phyloP scores from a whole-genome alignment of 306 rosid genomes.

The Prunus mongolica region DNA sequence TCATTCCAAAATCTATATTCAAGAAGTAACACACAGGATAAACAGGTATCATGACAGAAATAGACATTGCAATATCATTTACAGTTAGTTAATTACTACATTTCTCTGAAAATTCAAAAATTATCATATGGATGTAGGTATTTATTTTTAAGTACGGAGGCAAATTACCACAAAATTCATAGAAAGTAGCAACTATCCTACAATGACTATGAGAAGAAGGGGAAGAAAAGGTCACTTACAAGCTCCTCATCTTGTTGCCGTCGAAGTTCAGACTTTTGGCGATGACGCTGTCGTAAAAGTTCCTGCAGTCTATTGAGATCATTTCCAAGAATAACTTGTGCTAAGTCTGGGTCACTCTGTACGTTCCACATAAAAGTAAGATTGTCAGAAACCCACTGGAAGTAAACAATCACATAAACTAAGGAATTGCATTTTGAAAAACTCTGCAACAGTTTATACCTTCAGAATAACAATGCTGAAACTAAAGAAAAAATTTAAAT shows the following conservation, averaged over 20 bases:
- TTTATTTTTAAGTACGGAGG: background rate
- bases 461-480: background rate
- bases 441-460: background rate
- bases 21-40: background rate
- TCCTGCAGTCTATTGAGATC: conserved; percentile 77
- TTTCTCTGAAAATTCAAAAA: background rate
- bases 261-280: conserved; percentile 48
- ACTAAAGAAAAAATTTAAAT: background rate
- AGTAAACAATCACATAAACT: background rate
- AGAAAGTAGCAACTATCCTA: conserved; percentile 16
- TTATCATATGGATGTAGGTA: background rate
- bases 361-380: conserved; percentile 4
- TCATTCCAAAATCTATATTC: background rate
- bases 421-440: background rate
- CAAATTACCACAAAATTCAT: background rate
- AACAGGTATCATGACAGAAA: background rate
- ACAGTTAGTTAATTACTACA: background rate
- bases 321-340: conserved; percentile 77
- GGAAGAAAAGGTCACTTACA: conserved; percentile 41
- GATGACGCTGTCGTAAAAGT: conserved; percentile 54
- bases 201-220: background rate
- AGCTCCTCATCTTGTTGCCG: conserved; percentile 83
- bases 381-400: conserved; percentile 1
- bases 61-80: background rate
- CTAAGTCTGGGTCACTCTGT: conserved; percentile 89